Conservation (phyloP, 345 rosid genomes). For the Murraya paniculata region DNA sequence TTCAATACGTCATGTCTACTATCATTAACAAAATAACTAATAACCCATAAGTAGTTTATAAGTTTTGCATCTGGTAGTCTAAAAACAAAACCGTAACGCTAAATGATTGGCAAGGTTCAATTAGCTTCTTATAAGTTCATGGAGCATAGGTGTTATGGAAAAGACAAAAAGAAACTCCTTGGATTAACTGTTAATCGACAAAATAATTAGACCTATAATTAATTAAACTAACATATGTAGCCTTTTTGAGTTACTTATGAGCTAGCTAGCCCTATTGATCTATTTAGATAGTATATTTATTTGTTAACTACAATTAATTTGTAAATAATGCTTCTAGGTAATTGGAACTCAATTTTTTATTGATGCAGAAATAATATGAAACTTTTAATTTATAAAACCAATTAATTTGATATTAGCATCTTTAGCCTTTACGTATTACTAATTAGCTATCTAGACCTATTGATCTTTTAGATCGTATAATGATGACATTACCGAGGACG, state of each 20-base stretch:
- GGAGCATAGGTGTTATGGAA: not conserved
- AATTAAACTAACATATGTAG: not conserved
- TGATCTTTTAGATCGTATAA: not conserved
- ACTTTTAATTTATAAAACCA: not conserved
- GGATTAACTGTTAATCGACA: not conserved
- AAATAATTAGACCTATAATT: not conserved
- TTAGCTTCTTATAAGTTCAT: not conserved
- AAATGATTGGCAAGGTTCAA: too few species aligned
- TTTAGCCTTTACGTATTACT: slow-evolving; percentile 1
- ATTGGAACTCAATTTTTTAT: not conserved
- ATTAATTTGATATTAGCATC: not conserved
- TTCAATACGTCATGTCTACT: too few species aligned
- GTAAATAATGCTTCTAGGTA: not conserved
- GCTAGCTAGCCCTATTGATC: not conserved
- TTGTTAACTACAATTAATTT: not conserved
- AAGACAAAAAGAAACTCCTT: not conserved
- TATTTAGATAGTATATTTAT: not conserved
- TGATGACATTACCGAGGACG: not conserved
- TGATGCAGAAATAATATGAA: not conserved
- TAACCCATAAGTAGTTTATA: too few species aligned
- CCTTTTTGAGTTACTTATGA: not conserved
- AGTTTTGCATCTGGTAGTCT: too few species aligned
- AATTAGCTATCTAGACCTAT: not conserved
- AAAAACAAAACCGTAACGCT: too few species aligned
- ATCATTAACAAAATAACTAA: too few species aligned